These are phyloP conservation scores for Articulospora tetracladia DNA, from an alignment of 495 filamentous ascomycete species.

Conservation along the genomic window DNA sequence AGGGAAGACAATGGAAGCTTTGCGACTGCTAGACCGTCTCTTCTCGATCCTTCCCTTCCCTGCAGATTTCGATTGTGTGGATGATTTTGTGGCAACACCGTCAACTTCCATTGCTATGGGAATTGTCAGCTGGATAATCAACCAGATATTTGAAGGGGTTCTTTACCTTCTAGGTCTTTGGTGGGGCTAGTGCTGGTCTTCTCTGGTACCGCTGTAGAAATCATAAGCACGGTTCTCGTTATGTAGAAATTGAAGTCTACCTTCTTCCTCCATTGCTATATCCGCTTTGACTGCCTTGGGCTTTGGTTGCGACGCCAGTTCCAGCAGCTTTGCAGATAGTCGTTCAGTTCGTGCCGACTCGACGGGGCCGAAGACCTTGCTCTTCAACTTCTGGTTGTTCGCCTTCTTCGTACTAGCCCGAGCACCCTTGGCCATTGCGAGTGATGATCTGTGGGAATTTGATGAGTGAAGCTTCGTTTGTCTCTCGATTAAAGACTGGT, in stretches of 20 bases:
- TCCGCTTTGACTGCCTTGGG: constrained; percentile 30
- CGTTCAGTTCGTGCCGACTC: constrained; percentile 72
- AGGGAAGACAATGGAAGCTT: constrained; percentile 40
- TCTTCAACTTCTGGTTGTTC: constrained; percentile 72
- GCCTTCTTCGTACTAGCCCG: constrained; percentile 71
- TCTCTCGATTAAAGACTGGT: neutral
- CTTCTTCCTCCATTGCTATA: constrained; percentile 25
- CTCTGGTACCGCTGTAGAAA: neutral
- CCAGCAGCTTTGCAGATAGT: constrained; percentile 74
- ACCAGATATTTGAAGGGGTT: neutral
- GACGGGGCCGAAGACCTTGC: constrained; percentile 73
- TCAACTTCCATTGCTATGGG: constrained; percentile 44
- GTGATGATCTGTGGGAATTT: neutral
- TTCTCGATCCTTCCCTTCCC: constrained; percentile 33
- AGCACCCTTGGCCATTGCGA: constrained; percentile 77
- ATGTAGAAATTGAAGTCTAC: constrained; percentile 18
- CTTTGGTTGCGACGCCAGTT: constrained; percentile 67
- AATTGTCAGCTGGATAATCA: too few relatives aligned
- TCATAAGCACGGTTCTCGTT: neutral
- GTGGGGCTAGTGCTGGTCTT: neutral
- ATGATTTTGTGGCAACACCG: constrained; percentile 28
- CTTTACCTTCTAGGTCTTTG: constrained; percentile 19
- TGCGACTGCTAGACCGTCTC: constrained; percentile 32
- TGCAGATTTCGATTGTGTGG: constrained; percentile 16
- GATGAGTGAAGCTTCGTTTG: neutral